Evolutionary conservation across 306 rosid genomes (phyloP).

Genomic region (Cicer judaicum): DNA sequence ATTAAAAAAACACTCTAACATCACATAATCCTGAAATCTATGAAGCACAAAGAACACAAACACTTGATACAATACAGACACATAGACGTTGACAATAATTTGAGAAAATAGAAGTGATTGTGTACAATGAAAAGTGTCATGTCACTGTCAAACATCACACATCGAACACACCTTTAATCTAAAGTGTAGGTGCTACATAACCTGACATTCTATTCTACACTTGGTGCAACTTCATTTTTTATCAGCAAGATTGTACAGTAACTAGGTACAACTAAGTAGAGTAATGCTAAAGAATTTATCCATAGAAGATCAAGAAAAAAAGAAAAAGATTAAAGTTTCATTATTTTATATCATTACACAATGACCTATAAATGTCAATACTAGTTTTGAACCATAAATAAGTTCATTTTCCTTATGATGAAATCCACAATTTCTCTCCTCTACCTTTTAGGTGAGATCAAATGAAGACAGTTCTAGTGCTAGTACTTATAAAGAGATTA

Average conservation of each 20-base stretch:
- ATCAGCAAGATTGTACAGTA: conserved; percentile 15
- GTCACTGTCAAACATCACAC: too few species aligned
- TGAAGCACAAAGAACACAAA: too few species aligned
- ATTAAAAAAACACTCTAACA: conserved; percentile 35
- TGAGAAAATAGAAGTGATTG: too few species aligned
- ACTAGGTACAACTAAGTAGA: conserved; percentile 21
- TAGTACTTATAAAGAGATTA: conserved; percentile 30
- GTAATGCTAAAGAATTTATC: conserved; percentile 7
- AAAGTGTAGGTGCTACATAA: too few species aligned
- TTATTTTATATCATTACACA: conserved; percentile 17
- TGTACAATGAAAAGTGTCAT: too few species aligned
- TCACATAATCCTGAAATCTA: conserved; percentile 13
- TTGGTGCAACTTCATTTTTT: conserved; percentile 19
- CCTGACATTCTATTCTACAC: background rate
- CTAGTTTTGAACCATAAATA: conserved; percentile 14
- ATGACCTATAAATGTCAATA: background rate
- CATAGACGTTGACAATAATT: too few species aligned
- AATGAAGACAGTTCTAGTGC: background rate
- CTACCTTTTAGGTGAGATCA: background rate
- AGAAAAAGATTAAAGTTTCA: conserved; percentile 1
- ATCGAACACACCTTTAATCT: too few species aligned
- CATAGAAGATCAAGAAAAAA: background rate
- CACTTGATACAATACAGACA: too few species aligned
- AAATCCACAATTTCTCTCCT: conserved; percentile 16
- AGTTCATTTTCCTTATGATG: background rate